These are phyloP conservation scores for Fusarium armeniacum DNA, from an alignment of 2,329 filamentous ascomycete species.

Conservation along the genomic window DNA sequence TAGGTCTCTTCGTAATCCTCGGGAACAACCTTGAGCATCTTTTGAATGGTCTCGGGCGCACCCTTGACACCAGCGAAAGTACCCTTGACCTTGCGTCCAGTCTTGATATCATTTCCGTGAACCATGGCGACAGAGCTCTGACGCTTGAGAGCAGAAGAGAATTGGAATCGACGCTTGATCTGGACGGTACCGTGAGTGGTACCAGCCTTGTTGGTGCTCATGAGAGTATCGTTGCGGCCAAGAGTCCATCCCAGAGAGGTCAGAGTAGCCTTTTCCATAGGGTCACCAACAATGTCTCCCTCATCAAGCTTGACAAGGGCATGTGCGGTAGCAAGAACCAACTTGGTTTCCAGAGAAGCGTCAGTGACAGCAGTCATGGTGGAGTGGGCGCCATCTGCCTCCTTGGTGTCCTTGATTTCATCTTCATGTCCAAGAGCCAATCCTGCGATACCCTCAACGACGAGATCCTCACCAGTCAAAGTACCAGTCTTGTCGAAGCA, in stretches of 20 bases:
- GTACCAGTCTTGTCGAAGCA: constrained; percentile 99
- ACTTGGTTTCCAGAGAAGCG: constrained; percentile 83
- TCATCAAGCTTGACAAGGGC: constrained; percentile 97
- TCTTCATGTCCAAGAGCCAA: constrained; percentile 76
- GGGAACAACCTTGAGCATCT: constrained; percentile 87
- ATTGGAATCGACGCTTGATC: constrained; percentile 97
- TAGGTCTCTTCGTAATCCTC: constrained; percentile 96
- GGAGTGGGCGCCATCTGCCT: constrained; percentile 86
- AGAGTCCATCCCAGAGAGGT: constrained; percentile 90
- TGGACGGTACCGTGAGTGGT: constrained; percentile 79
- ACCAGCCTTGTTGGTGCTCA: constrained; percentile 65
- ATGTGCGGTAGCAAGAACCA: constrained; percentile 95
- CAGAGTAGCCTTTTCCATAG: constrained; percentile 98
- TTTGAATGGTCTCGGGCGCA: constrained; percentile 95
- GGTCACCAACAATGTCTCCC: constrained; percentile 96
- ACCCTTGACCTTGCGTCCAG: constrained; percentile 81
- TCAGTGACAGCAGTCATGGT: constrained; percentile 79
- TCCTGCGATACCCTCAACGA: constrained; percentile 96
- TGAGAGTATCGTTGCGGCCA: constrained; percentile 88
- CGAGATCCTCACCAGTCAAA: constrained; percentile 93
- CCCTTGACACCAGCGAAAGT: constrained; percentile 98
- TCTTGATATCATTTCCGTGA: constrained; percentile 76
- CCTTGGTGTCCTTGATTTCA: constrained; percentile 74
- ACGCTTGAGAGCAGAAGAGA: constrained; percentile 95
- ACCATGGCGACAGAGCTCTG: constrained; percentile 95